A percentile compares a stretch with the other conserved stretches of the same genome.
Conservation (phyloP, 805 yeast species). For the Kluyveromyces wickerhamii region DNA sequence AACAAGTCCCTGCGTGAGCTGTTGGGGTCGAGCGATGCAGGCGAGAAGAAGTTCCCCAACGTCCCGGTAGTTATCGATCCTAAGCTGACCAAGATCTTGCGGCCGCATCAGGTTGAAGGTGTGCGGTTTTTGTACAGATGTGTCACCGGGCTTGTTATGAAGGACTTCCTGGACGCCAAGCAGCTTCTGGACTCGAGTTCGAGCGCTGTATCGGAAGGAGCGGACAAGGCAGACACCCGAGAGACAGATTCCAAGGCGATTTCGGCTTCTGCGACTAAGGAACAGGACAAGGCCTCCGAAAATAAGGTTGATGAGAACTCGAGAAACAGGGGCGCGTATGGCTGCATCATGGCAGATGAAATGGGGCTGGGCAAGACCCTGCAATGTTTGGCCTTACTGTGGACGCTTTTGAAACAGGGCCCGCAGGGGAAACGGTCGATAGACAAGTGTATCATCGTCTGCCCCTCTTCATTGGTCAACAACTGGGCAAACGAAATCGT, state of each 20-base stretch:
- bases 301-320: slow-evolving; percentile 21
- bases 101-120: slow-evolving; percentile 97
- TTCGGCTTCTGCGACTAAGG: background rate
- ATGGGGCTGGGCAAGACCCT: slow-evolving; percentile 93
- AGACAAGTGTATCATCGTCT: slow-evolving; percentile 83
- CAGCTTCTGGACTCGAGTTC: slow-evolving; percentile 1
- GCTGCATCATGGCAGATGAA: slow-evolving; percentile 97
- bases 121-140: slow-evolving; percentile 86
- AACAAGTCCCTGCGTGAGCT: slow-evolving; percentile 70
- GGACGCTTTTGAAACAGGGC: slow-evolving; percentile 85
- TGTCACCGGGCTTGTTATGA: slow-evolving; percentile 69
- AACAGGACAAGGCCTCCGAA: background rate
- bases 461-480: slow-evolving; percentile 88
- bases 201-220: slow-evolving; percentile 2
- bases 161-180: slow-evolving; percentile 26
- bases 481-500: slow-evolving; percentile 96
- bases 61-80: slow-evolving; percentile 98
- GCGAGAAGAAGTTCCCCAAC: slow-evolving; percentile 53
- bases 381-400: slow-evolving; percentile 82
- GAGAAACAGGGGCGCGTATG: slow-evolving; percentile 63
- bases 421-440: slow-evolving; percentile 78
- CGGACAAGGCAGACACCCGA: slow-evolving; percentile 4
- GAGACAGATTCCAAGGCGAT: background rate
- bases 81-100: slow-evolving; percentile 63
- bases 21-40: slow-evolving; percentile 57